Conservation (phyloP, 345 rosid genomes). For the Mercurialis annua region DNA sequence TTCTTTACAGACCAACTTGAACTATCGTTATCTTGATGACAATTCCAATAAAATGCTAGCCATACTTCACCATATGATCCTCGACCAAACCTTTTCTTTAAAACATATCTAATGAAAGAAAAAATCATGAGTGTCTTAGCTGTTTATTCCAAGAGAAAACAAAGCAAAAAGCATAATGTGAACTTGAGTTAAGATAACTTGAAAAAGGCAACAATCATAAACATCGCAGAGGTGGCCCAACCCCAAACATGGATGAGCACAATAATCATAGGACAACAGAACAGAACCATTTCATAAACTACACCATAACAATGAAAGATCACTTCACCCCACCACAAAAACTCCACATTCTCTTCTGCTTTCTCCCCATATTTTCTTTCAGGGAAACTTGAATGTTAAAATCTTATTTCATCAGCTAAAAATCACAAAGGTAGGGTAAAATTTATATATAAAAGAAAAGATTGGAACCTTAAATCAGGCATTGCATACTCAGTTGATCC, state of each 20-base stretch:
- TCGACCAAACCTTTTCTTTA: constrained; percentile 84
- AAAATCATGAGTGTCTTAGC: constrained; percentile 16
- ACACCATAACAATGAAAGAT: not conserved
- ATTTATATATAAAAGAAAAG: constrained; percentile 9
- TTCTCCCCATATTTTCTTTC: not conserved
- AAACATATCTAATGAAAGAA: constrained; percentile 55
- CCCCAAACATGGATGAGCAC: not conserved
- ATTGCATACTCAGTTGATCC: constrained; percentile 49
- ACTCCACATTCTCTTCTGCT: not conserved
- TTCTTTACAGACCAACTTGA: constrained; percentile 42
- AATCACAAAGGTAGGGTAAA: not conserved
- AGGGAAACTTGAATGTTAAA: constrained; percentile 6
- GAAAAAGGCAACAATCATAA: not conserved
- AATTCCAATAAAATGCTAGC: constrained; percentile 86
- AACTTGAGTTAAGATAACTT: not conserved
- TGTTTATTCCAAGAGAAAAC: constrained; percentile 12
- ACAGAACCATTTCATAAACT: not conserved
- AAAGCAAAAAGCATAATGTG: not conserved
- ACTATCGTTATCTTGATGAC: constrained; percentile 45
- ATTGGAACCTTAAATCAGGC: constrained; percentile 60
- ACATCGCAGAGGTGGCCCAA: not conserved
- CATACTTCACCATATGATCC: constrained; percentile 97
- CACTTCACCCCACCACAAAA: not conserved
- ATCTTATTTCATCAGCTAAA: constrained; percentile 1
- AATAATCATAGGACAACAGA: not conserved